phyloP scores from a whole-genome alignment of 495 filamentous ascomycete genomes.

The Thozetella sp. region DNA sequence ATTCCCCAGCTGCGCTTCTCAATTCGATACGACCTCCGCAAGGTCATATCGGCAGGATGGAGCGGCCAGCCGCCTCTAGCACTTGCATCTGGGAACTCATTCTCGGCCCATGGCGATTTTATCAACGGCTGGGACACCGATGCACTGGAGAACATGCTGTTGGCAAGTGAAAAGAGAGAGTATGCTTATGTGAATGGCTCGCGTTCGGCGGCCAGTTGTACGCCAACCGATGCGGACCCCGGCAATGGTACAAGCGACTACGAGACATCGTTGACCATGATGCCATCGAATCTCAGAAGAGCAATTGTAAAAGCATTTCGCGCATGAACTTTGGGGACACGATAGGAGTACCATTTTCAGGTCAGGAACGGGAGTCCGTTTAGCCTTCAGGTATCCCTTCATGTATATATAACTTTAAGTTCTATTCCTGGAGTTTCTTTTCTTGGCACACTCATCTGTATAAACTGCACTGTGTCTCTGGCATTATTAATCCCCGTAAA shows the following conservation, averaged over 20 bases:
- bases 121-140: conserved; percentile 29
- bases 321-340: too few relatives aligned
- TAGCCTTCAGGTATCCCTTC: too few relatives aligned
- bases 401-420: too few relatives aligned
- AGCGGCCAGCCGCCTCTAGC: conserved; percentile 22
- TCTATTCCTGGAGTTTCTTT: too few relatives aligned
- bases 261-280: not conserved
- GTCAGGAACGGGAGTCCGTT: too few relatives aligned
- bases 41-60: conserved; percentile 27
- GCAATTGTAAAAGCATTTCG: not conserved
- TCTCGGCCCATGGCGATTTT: conserved; percentile 21
- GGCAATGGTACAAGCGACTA: conserved; percentile 21
- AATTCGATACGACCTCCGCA: conserved; percentile 29
- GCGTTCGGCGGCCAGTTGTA: conserved; percentile 9
- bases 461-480: too few relatives aligned
- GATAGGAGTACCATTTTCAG: too few relatives aligned
- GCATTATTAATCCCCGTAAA: too few relatives aligned
- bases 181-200: conserved; percentile 10
- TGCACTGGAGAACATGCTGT: conserved; percentile 19
- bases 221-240: conserved; percentile 18
- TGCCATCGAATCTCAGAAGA: not conserved
- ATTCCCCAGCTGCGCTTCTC: conserved; percentile 30
- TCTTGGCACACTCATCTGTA: too few relatives aligned
- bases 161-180: not conserved
- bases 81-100: conserved; percentile 16